These are phyloP conservation scores for Brasilioporus rufonigricans DNA, from an alignment of 768 basidiomycete species.

Conservation along the genomic window DNA sequence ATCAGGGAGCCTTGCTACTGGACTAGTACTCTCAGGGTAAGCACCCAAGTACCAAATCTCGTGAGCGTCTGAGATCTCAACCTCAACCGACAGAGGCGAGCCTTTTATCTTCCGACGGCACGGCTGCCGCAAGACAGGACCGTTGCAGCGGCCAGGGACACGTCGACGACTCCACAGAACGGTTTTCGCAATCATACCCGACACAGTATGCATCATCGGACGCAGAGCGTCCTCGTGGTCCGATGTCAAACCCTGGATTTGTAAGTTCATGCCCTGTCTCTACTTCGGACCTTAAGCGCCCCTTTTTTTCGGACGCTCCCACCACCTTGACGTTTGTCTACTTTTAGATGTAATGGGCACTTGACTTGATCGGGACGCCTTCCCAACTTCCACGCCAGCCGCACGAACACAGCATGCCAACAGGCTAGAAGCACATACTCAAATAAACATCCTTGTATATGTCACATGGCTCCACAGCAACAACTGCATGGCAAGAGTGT, in stretches of 20 bases:
- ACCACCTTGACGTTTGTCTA: neutral
- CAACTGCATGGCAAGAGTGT: neutral
- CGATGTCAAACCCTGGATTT: constrained; percentile 20
- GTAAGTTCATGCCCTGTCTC: constrained; percentile 17
- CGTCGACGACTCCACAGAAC: neutral
- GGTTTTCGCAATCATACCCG: neutral
- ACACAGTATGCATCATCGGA: neutral
- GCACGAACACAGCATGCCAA: constrained; percentile 25
- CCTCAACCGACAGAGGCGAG: neutral
- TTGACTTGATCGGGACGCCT: constrained; percentile 8
- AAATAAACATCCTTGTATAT: constrained; percentile 16
- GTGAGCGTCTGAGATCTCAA: neutral
- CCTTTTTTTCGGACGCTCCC: constrained; percentile 23
- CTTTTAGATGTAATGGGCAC: constrained; percentile 3
- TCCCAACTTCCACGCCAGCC: constrained; percentile 6
- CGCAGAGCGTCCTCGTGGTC: constrained; percentile 11
- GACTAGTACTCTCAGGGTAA: constrained; percentile 8
- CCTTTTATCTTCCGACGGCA: neutral
- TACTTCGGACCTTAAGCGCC: constrained; percentile 34
- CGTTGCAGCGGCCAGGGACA: neutral
- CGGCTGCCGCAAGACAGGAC: neutral
- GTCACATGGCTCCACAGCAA: constrained; percentile 18
- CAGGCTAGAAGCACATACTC: constrained; percentile 1
- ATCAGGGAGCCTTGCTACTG: constrained; percentile 5
- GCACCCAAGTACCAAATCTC: neutral